Conservation (phyloP, 148 eudicot species). For the Rhododendron kiyosumense region DNA sequence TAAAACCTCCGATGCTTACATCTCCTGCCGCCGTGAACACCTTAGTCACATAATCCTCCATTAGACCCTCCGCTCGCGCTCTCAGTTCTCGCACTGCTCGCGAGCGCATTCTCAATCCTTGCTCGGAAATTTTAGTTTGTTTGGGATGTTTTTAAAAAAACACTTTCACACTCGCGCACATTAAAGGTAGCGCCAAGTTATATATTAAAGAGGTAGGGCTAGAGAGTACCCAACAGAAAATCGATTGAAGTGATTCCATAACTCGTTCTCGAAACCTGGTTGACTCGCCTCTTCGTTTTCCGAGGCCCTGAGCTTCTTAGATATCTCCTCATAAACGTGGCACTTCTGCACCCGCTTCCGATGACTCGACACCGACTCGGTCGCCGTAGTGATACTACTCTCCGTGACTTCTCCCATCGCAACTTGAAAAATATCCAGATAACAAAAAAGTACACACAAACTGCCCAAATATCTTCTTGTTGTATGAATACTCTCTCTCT, state of each 20-base stretch:
- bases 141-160: no score
- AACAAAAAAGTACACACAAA: no score
- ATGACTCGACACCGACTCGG: slow-evolving; percentile 22
- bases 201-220: not conserved
- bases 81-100: no score
- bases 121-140: no score
- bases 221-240: slow-evolving; percentile 33
- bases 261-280: slow-evolving; percentile 42
- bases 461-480: not conserved
- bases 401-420: slow-evolving; percentile 30
- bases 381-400: slow-evolving; percentile 36
- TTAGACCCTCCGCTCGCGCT: no score
- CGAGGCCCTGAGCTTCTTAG: slow-evolving; percentile 27
- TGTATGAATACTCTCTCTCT: not conserved
- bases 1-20: not conserved
- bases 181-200: no score
- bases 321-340: slow-evolving; percentile 33
- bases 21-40: not conserved
- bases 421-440: no score
- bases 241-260: slow-evolving; percentile 44
- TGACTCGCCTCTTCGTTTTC: slow-evolving; percentile 20
- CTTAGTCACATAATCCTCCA: no score
- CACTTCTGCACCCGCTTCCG: slow-evolving; percentile 31
- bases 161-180: no score
- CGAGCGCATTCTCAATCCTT: no score